These are phyloP conservation scores for Poterioochromonas sp. DNA, from an alignment of 352 stramenopile species.

Conservation along the genomic window DNA sequence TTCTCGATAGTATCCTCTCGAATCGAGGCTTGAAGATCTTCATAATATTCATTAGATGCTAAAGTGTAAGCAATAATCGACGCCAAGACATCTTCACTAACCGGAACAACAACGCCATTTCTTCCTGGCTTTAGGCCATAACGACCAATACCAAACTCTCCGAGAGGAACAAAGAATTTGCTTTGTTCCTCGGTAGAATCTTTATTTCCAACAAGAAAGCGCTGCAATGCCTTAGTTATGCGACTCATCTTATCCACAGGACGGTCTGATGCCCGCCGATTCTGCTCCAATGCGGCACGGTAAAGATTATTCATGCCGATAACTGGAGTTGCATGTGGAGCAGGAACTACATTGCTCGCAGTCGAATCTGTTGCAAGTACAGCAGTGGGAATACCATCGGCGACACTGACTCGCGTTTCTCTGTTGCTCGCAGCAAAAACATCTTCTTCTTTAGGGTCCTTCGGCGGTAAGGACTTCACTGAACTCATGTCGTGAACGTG, in stretches of 20 bases:
- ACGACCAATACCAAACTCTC: slow-evolving; percentile 58
- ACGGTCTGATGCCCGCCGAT: background rate
- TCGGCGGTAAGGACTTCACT: too few relatives aligned
- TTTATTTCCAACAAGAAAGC: slow-evolving; percentile 59
- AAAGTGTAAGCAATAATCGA: slow-evolving; percentile 89
- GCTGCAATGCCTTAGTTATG: slow-evolving; percentile 57
- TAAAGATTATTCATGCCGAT: background rate
- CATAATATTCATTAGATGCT: slow-evolving; percentile 68
- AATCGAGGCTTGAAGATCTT: slow-evolving; percentile 50
- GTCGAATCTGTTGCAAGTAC: background rate
- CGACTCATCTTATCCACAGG: background rate
- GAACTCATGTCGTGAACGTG: background rate
- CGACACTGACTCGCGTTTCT: background rate
- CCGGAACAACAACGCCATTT: slow-evolving; percentile 73
- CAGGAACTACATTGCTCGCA: background rate
- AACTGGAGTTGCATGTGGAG: background rate
- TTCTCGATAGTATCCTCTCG: background rate
- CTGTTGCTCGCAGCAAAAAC: background rate
- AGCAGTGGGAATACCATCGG: background rate
- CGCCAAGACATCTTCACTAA: slow-evolving; percentile 81
- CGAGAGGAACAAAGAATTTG: slow-evolving; percentile 19
- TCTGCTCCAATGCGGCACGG: background rate
- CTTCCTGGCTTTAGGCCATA: slow-evolving; percentile 73
- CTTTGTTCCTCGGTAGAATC: slow-evolving; percentile 42
- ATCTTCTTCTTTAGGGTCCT: too few relatives aligned